These are phyloP conservation scores for Dactylellina sp. DNA, from an alignment of 2,329 filamentous ascomycete species.

Conservation along the genomic window DNA sequence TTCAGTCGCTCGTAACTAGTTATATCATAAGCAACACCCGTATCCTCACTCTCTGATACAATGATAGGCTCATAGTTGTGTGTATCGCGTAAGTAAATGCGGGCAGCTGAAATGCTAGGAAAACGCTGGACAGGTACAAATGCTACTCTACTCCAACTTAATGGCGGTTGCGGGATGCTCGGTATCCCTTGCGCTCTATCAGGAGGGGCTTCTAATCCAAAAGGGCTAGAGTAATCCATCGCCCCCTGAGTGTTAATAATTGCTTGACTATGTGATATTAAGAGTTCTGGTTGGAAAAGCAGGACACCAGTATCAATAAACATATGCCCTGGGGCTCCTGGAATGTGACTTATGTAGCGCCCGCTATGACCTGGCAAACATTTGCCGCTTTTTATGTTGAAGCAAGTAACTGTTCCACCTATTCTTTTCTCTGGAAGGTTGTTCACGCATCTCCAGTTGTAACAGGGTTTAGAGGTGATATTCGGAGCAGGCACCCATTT, in stretches of 20 bases:
- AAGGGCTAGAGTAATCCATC: neutral
- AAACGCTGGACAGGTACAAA: slow-evolving; percentile 31
- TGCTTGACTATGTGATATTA: slow-evolving; percentile 3
- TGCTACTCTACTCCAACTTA: slow-evolving; percentile 29
- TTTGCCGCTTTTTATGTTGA: neutral
- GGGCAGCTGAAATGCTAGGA: neutral
- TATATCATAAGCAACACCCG: slow-evolving; percentile 29
- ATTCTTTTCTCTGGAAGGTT: slow-evolving; percentile 19
- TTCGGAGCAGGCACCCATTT: slow-evolving; percentile 6
- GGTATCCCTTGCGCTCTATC: neutral
- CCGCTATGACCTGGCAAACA: slow-evolving; percentile 21
- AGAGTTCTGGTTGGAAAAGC: slow-evolving; percentile 39
- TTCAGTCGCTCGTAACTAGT: slow-evolving; percentile 41
- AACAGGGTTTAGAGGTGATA: slow-evolving; percentile 23
- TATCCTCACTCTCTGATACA: slow-evolving; percentile 1
- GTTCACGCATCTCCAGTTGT: slow-evolving; percentile 11
- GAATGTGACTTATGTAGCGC: slow-evolving; percentile 4
- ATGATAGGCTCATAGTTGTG: slow-evolving; percentile 43
- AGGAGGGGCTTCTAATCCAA: neutral
- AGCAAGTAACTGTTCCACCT: slow-evolving; percentile 20
- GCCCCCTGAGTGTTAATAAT: slow-evolving; percentile 12
- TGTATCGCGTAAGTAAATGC: neutral
- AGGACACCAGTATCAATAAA: slow-evolving; percentile 40
- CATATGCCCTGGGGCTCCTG: slow-evolving; percentile 38
- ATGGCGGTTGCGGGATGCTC: slow-evolving; percentile 29